These are phyloP conservation scores for Geum urbanum DNA, from an alignment of 306 rosid species.

Conservation along the genomic window DNA sequence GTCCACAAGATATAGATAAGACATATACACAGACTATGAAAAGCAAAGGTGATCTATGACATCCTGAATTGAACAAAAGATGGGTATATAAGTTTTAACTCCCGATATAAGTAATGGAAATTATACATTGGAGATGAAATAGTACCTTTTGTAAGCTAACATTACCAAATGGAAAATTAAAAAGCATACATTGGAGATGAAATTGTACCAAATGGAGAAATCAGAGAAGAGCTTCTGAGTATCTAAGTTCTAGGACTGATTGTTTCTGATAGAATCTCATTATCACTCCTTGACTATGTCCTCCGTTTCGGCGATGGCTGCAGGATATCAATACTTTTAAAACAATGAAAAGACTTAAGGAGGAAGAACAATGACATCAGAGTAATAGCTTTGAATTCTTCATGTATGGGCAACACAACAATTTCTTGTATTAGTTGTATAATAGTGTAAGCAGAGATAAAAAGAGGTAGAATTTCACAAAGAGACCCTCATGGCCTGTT, in stretches of 20 bases:
- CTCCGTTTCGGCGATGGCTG: constrained; percentile 83
- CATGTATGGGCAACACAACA: neutral
- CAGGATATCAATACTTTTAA: constrained; percentile 84
- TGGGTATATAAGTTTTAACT: constrained; percentile 15
- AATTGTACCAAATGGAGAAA: constrained; percentile 73
- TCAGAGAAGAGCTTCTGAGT: constrained; percentile 79
- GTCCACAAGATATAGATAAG: no score
- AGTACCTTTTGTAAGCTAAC: constrained; percentile 85
- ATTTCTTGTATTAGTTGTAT: no score
- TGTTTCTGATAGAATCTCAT: constrained; percentile 82
- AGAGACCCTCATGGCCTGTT: no score
- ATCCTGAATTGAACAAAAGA: constrained; percentile 51
- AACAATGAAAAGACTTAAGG: constrained; percentile 39
- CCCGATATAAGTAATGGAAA: constrained; percentile 19
- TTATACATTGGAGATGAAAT: constrained; percentile 15
- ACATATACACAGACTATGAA: constrained; percentile 42
- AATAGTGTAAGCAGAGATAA: neutral
- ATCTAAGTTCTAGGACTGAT: constrained; percentile 94
- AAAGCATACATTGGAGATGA: no score
- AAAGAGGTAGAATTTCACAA: neutral
- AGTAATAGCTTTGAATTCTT: neutral
- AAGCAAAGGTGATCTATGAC: constrained; percentile 73
- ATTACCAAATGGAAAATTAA: constrained; percentile 72
- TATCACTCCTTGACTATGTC: constrained; percentile 85
- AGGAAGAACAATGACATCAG: neutral